phyloP scores from a whole-genome alignment of 106 monocot species.

The Platanthera zijinensis region DNA sequence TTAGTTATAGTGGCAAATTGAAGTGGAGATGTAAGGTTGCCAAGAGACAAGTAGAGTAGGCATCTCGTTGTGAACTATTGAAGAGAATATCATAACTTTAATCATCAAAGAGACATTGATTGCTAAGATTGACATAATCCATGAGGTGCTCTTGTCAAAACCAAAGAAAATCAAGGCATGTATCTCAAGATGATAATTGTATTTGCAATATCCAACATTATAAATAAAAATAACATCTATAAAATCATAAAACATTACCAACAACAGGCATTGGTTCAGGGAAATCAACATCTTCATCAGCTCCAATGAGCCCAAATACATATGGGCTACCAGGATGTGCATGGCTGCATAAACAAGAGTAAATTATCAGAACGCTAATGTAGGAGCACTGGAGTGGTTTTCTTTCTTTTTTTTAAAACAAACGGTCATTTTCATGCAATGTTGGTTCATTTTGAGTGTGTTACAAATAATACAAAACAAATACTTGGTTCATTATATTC shows the following conservation, averaged over 20 bases:
- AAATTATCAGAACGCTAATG: conserved; percentile 1
- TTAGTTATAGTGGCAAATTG: not conserved
- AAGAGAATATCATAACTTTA: not conserved
- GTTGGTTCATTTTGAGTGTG: not conserved
- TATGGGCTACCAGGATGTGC: conserved; percentile 99
- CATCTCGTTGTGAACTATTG: not conserved
- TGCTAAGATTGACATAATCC: not conserved
- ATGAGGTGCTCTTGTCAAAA: not conserved
- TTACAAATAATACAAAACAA: too few species aligned
- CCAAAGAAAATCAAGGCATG: not conserved
- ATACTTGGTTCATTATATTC: too few species aligned
- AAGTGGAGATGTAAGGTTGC: not conserved
- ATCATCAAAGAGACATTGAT: not conserved
- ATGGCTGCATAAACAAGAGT: conserved; percentile 40
- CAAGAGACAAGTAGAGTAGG: not conserved
- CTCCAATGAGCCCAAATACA: conserved; percentile 94
- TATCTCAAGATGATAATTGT: not conserved
- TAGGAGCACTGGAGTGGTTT: not conserved
- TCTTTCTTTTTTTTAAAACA: not conserved
- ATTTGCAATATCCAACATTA: not conserved
- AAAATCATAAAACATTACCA: conserved; percentile 36
- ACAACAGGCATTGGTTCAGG: conserved; percentile 99
- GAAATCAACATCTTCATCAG: conserved; percentile 94
- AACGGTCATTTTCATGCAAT: not conserved
- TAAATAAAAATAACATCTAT: not conserved